Percentiles rank a stretch among this genome's conserved stretches.
phyloP scores from a whole-genome alignment of 2,329 filamentous ascomycete species.

The Fusarium camptoceras region DNA sequence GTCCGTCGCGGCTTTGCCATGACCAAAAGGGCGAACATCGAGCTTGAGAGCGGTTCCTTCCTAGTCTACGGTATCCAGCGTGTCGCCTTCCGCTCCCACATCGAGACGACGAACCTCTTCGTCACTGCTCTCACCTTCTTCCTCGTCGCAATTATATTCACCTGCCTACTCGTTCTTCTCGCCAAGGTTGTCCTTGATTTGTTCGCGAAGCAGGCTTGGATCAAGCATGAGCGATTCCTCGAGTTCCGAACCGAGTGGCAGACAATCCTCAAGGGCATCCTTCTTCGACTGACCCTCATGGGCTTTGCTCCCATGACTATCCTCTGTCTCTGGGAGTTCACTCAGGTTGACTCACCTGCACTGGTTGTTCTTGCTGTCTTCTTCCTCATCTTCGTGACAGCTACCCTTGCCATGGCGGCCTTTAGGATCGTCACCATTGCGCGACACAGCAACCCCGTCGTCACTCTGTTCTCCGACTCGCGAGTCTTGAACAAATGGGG shows the following conservation, averaged over 20 bases:
- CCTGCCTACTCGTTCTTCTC: slow-evolving; percentile 75
- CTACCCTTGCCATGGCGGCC: slow-evolving; percentile 83
- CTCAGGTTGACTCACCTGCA: slow-evolving; percentile 83
- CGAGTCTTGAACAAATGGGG: slow-evolving; percentile 96
- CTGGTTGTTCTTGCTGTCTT: slow-evolving; percentile 88
- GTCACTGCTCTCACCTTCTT: slow-evolving; percentile 92
- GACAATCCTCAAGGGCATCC: slow-evolving; percentile 89
- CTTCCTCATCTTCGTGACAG: slow-evolving; percentile 83
- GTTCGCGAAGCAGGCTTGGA: slow-evolving; percentile 77
- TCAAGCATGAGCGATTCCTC: slow-evolving; percentile 86
- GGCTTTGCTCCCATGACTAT: slow-evolving; percentile 92
- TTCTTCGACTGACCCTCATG: slow-evolving; percentile 89
- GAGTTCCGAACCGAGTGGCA: slow-evolving; percentile 96
- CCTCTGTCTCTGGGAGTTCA: slow-evolving; percentile 93
- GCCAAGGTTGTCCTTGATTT: slow-evolving; percentile 87
- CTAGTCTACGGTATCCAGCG: slow-evolving; percentile 85
- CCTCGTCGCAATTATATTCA: slow-evolving; percentile 81
- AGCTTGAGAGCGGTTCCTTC: slow-evolving; percentile 66
- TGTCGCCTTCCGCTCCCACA: slow-evolving; percentile 86
- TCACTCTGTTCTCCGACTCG: slow-evolving; percentile 94
- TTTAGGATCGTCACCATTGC: slow-evolving; percentile 92
- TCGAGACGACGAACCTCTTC: slow-evolving; percentile 93
- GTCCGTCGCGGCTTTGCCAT: slow-evolving; percentile 66
- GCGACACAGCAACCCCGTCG: slow-evolving; percentile 94
- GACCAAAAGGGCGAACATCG: slow-evolving; percentile 66